Conservation (phyloP, 2,329 filamentous ascomycete species). For the Cordyceps tenuipes region DNA sequence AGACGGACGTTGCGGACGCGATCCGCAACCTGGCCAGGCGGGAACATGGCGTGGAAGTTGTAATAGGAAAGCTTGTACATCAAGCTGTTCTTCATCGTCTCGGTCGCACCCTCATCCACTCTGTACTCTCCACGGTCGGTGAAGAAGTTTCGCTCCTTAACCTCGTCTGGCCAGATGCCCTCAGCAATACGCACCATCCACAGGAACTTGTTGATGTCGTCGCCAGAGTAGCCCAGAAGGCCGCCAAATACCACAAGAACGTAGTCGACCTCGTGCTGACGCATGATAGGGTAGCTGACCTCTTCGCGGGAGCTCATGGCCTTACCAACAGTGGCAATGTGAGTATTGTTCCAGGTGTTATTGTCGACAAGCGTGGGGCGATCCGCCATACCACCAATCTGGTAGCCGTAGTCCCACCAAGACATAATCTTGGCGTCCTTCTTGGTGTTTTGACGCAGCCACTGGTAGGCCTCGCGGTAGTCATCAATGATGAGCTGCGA, state of each 20-base stretch:
- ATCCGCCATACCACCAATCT: slow-evolving; percentile 99
- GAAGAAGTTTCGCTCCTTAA: slow-evolving; percentile 95
- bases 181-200: slow-evolving; percentile 99
- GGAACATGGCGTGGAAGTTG: slow-evolving; percentile 91
- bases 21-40: slow-evolving; percentile 79
- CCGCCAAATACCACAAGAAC: slow-evolving; percentile 96
- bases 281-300: slow-evolving; percentile 97
- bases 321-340: slow-evolving; percentile 98
- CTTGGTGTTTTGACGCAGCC: slow-evolving; percentile 94
- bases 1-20: slow-evolving; percentile 75
- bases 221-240: slow-evolving; percentile 91
- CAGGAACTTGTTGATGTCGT: slow-evolving; percentile 99
- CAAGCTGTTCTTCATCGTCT: slow-evolving; percentile 98
- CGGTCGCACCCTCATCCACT: slow-evolving; percentile 85
- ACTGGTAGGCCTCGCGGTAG: slow-evolving; percentile 98
- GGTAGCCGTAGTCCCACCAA: slow-evolving; percentile 99
- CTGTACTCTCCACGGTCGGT: slow-evolving; percentile 89
- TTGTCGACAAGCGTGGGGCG: slow-evolving; percentile 96
- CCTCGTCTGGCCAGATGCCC: slow-evolving; percentile 99
- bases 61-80: slow-evolving; percentile 99
- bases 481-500: slow-evolving; percentile 98
- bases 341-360: slow-evolving; percentile 99
- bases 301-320: slow-evolving; percentile 97
- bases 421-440: slow-evolving; percentile 98
- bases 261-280: slow-evolving; percentile 97